Evolutionary conservation across 441 rosid genomes (phyloP).

Genomic region (Syzygium malaccense): DNA sequence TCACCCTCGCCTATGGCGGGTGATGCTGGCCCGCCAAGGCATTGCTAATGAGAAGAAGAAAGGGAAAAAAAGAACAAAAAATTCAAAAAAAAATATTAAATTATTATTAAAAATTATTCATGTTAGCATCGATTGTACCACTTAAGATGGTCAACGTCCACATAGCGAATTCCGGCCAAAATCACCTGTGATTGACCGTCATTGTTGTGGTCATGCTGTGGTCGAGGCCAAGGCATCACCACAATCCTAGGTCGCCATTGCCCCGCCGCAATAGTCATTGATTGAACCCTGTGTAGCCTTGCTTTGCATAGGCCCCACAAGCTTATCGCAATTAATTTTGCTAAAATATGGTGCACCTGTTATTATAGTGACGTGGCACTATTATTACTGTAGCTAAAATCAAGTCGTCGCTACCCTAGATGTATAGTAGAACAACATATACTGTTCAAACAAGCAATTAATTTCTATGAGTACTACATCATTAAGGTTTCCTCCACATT

Average conservation of each 20-base stretch:
- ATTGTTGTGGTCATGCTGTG: no score
- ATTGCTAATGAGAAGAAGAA: not conserved
- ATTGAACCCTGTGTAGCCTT: not conserved
- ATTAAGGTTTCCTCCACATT: no score
- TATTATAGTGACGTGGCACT: no score
- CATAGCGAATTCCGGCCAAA: no score
- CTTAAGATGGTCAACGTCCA: rapidly evolving
- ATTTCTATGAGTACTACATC: no score
- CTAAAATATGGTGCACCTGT: no score
- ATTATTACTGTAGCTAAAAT: no score
- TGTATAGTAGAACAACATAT: not conserved
- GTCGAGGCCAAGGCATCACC: no score
- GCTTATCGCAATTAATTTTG: not conserved
- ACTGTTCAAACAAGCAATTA: not conserved
- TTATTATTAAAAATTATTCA: no score
- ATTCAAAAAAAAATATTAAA: no score
- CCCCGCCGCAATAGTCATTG: rapidly evolving
- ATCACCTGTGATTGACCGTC: rapidly evolving
- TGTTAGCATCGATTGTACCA: rapidly evolving
- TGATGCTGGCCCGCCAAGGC: not conserved
- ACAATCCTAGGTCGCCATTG: no score
- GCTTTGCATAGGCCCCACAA: not conserved
- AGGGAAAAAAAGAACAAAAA: not conserved
- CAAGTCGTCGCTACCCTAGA: not conserved
- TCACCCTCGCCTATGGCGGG: not conserved